phyloP scores from a whole-genome alignment of 1,284 basidiomycete species.

The Malassezia globosa region DNA sequence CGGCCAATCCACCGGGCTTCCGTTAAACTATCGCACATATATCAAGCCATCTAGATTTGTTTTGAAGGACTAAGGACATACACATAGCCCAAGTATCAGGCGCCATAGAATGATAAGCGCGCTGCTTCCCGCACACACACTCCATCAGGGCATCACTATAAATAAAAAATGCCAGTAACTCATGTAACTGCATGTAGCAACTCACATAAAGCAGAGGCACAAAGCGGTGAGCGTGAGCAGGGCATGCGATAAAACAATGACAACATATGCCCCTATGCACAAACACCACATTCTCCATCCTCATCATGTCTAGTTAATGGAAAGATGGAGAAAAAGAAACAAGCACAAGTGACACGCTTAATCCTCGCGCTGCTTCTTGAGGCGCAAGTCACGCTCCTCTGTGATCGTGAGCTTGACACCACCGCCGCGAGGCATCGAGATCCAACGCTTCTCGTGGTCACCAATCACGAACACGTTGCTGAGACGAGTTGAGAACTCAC shows the following conservation, averaged over 20 bases:
- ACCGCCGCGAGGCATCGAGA: slow-evolving; percentile 96
- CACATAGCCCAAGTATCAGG: slow-evolving; percentile 10
- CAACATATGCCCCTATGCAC: no score
- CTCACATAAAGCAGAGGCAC: no score
- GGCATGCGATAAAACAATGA: no score
- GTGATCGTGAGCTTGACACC: slow-evolving; percentile 68
- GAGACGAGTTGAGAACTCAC: slow-evolving; percentile 62
- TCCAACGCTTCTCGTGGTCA: slow-evolving; percentile 85
- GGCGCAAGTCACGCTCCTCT: slow-evolving; percentile 49
- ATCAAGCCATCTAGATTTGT: slow-evolving; percentile 3
- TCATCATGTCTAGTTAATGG: no score
- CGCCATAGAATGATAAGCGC: slow-evolving; percentile 17
- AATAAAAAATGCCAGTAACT: no score
- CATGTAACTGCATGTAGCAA: no score
- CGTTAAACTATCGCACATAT: no score
- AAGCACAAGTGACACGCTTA: no score
- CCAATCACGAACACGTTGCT: slow-evolving; percentile 97
- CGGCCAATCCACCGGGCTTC: neutral
- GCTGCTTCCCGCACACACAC: slow-evolving; percentile 37
- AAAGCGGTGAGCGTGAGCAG: no score
- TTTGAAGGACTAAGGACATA: slow-evolving; percentile 17
- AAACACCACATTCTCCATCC: neutral
- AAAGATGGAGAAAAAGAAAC: no score
- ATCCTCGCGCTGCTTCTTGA: slow-evolving; percentile 33
- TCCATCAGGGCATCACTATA: no score